Evolutionary conservation across 2,329 filamentous ascomycete species (phyloP).

Genomic region (Knufia fluminis): DNA sequence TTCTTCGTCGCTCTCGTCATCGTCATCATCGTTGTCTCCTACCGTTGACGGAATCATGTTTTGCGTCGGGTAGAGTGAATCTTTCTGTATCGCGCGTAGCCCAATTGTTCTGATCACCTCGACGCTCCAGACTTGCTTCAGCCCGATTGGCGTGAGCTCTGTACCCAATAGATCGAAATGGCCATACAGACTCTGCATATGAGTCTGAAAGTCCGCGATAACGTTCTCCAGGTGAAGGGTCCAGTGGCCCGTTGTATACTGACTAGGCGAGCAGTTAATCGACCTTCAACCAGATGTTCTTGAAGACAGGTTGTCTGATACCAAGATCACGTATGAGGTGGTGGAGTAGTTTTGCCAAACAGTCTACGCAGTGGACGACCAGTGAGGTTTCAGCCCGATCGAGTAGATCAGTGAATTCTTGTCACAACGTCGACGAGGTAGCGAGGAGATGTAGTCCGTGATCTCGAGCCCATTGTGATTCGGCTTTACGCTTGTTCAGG

Average conservation of each 20-base stretch:
- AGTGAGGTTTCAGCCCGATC: conserved; percentile 1
- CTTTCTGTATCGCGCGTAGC: too few species aligned
- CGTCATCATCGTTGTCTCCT: conserved; percentile 3
- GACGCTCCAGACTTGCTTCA: background rate
- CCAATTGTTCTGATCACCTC: background rate
- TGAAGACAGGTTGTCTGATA: background rate
- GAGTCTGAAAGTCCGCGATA: too few species aligned
- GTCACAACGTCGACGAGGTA: conserved; percentile 6
- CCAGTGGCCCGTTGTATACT: too few species aligned
- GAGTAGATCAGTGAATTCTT: conserved; percentile 11
- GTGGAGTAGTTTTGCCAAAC: conserved; percentile 12
- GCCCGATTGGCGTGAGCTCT: background rate
- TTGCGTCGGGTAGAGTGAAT: background rate
- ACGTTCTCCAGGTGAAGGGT: too few species aligned
- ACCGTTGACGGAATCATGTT: too few species aligned
- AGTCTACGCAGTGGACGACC: conserved; percentile 13
- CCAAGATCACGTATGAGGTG: conserved; percentile 15
- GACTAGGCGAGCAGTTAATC: too few species aligned
- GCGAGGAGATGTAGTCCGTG: conserved; percentile 14
- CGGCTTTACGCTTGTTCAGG: conserved; percentile 7
- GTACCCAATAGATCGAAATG: background rate
- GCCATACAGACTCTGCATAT: too few species aligned
- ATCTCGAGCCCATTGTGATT: conserved; percentile 9
- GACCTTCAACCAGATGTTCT: background rate
- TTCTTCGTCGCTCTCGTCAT: background rate